A percentile compares a stretch with the other conserved stretches of the same genome.
Evolutionary conservation across 2,329 filamentous ascomycete species (phyloP).

Genomic region (Xylariaceae sp.): DNA sequence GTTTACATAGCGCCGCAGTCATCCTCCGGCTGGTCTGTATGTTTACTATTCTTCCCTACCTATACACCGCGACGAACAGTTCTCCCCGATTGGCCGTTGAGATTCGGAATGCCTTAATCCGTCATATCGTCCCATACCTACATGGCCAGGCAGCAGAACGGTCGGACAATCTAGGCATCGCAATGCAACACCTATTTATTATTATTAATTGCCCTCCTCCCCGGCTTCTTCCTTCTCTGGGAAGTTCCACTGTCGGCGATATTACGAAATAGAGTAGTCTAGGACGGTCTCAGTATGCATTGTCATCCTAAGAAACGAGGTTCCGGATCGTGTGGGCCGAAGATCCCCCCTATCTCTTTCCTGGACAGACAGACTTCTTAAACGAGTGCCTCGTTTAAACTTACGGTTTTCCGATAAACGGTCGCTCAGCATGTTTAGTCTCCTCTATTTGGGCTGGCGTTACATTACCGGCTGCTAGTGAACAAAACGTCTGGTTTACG

Average conservation of each 20-base stretch:
- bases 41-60: neutral
- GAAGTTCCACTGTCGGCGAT: neutral
- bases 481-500: neutral
- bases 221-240: neutral
- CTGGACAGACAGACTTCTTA: neutral
- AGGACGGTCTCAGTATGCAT: neutral
- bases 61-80: neutral
- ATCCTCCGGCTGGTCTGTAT: neutral
- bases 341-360: neutral
- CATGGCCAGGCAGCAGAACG: neutral
- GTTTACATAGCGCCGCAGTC: neutral
- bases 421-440: neutral
- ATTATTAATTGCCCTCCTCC: neutral
- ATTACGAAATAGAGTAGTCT: neutral
- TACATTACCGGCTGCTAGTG: neutral
- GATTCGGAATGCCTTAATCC: neutral
- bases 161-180: neutral
- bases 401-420: neutral
- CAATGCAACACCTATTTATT: neutral
- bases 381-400: neutral
- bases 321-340: neutral
- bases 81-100: neutral
- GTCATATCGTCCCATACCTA: neutral
- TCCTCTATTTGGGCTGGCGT: neutral
- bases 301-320: neutral